phyloP scores from a whole-genome alignment of 2,329 filamentous ascomycete species.

The Aschersonia sp. region DNA sequence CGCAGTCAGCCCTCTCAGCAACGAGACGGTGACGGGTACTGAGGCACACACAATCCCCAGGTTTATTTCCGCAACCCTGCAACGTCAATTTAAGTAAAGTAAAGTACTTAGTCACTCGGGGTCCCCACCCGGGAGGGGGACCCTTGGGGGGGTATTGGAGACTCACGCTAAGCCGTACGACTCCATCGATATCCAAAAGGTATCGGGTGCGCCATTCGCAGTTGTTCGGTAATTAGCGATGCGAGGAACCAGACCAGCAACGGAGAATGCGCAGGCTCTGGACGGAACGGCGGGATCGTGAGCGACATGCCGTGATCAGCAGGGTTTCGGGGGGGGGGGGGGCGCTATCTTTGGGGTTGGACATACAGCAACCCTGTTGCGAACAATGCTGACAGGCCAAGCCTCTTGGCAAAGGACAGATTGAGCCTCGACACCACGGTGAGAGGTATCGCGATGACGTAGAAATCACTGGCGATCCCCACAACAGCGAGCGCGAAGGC shows the following conservation, averaged over 20 bases:
- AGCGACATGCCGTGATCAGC: no score
- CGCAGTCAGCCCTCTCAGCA: background rate
- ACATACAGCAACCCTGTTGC: background rate
- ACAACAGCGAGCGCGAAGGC: background rate
- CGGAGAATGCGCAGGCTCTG: background rate
- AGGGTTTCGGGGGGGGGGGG: no score
- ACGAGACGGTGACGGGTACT: background rate
- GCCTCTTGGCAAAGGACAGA: background rate
- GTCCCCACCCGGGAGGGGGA: background rate
- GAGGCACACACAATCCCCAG: slow-evolving; percentile 1
- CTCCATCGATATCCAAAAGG: background rate
- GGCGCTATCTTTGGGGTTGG: background rate
- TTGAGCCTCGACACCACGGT: background rate
- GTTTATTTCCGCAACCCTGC: slow-evolving; percentile 1
- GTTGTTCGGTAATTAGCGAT: background rate
- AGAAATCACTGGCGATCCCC: background rate
- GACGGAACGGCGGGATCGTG: background rate
- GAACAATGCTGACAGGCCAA: background rate
- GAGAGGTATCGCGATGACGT: background rate
- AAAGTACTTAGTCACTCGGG: background rate
- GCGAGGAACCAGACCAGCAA: background rate
- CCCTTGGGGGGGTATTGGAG: background rate
- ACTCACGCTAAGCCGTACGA: slow-evolving; percentile 1
- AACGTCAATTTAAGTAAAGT: background rate
- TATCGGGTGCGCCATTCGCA: background rate